Evolutionary conservation across 176 grass and related monocot species (phyloP), one percentile per base, ranked within the genome.

Genomic region (Bothriochloa decipiens): DNA sequence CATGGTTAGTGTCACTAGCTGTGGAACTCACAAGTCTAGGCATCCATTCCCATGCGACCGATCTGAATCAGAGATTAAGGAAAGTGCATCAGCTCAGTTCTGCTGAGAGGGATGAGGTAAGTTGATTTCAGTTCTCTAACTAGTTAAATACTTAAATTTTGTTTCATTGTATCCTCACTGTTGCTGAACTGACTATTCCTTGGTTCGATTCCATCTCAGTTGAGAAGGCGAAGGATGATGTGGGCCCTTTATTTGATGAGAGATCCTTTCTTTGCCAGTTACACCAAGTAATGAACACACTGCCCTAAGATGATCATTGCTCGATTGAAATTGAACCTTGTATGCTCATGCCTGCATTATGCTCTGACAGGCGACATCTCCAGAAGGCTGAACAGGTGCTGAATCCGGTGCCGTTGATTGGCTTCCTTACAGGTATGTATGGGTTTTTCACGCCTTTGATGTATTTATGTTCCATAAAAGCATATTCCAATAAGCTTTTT

Each of bases 101-200:
- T 29, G 86, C 87, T 77, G 96, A 99, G 83, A 92, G 87, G 72
- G 91, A 99, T 10, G 96, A 99, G 96, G 96, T 83, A 88, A 89
- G 89, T 81, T 65, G 57, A 64, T 88, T 90, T 79, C 67, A 70
- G 45, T 75, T 87, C 53, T 76, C 40, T 27, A 72, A 45, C 57
- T 25, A 60, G 55, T 60, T 60, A 60, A 4, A 4, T 18, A 61
- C n/a, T 88, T 85, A 15, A 42, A 8, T 65, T 85, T 46, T 88
- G 63, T 66, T 66, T 62, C 27, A n/a, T 20, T 17, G 12, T 76
- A 64, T 74, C 40, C 0, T 87, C 43, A 62, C 67, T 74, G 18
- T 36, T 83, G 74, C 35, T 90, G 68, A 91, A 37, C 28, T 47
- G 27, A 11, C 17, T 25, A 67, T 82, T 85, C 37, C 79, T 64